Conservation (phyloP, 345 rosid species). For the Mangifera indica region DNA sequence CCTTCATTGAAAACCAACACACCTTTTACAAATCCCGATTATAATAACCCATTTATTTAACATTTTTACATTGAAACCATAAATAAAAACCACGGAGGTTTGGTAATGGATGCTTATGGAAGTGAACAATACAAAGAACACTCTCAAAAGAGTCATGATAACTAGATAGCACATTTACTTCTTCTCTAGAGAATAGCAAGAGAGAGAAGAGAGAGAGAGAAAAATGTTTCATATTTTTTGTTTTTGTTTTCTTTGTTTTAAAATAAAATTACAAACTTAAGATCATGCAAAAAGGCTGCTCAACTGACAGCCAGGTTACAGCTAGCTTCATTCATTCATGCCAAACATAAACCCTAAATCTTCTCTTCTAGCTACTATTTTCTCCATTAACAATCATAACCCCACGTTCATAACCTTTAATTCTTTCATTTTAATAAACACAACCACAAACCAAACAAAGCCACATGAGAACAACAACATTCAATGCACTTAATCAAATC, state of each 20-base stretch:
- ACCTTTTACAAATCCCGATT: constrained; percentile 31
- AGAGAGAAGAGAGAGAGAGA: not conserved
- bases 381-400: constrained; percentile 34
- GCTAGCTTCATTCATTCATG: constrained; percentile 69
- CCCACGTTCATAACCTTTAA: constrained; percentile 41
- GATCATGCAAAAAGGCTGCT: constrained; percentile 97
- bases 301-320: constrained; percentile 88
- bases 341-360: constrained; percentile 54
- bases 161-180: constrained; percentile 56
- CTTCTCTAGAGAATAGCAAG: constrained; percentile 30
- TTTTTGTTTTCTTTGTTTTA: not conserved
- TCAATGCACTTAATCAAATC: not conserved
- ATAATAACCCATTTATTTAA: constrained; percentile 12
- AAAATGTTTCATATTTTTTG: not conserved
- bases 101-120: constrained; percentile 25
- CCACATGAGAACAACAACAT: constrained; percentile 20
- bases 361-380: constrained; percentile 23
- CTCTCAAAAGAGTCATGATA: constrained; percentile 47
- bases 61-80: constrained; percentile 18
- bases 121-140: constrained; percentile 27
- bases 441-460: constrained; percentile 11
- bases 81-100: constrained; percentile 32
- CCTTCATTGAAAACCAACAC: constrained; percentile 56
- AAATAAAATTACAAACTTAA: constrained; percentile 17
- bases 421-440: constrained; percentile 32